Percentiles rank a stretch among this genome's conserved stretches.
These are phyloP conservation scores for Aspergillus flavus DNA, from an alignment of 2,329 filamentous ascomycete species.

Conservation along the genomic window DNA sequence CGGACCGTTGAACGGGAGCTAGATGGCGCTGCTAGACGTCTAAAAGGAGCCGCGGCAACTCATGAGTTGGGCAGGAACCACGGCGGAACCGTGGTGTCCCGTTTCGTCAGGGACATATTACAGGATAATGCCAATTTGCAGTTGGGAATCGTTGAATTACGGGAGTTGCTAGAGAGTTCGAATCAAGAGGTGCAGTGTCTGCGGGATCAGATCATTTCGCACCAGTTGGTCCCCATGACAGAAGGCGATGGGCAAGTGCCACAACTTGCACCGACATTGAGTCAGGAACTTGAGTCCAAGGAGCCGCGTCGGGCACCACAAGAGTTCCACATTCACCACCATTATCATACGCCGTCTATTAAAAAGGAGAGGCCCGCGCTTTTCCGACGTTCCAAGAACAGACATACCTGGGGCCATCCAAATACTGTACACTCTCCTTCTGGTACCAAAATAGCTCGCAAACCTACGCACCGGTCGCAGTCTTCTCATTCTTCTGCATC, in stretches of 20 bases:
- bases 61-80: slow-evolving; percentile 65
- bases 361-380: slow-evolving; percentile 57
- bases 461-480: slow-evolving; percentile 39
- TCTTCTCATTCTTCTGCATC: slow-evolving; percentile 52
- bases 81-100: slow-evolving; percentile 75
- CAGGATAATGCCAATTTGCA: slow-evolving; percentile 95
- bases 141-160: slow-evolving; percentile 84
- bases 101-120: slow-evolving; percentile 93
- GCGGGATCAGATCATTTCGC: slow-evolving; percentile 76
- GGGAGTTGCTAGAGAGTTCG: slow-evolving; percentile 86
- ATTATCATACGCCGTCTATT: slow-evolving; percentile 76
- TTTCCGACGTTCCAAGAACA: slow-evolving; percentile 69
- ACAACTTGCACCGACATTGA: slow-evolving; percentile 58
- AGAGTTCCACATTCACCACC: slow-evolving; percentile 90
- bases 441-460: slow-evolving; percentile 29
- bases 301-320: slow-evolving; percentile 59
- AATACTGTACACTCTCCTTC: slow-evolving; percentile 44
- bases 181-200: slow-evolving; percentile 92
- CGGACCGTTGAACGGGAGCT: slow-evolving; percentile 81
- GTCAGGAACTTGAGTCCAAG: slow-evolving; percentile 68
- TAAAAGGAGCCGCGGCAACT: slow-evolving; percentile 78
- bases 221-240: slow-evolving; percentile 60
- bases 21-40: slow-evolving; percentile 73
- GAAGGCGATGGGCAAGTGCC: slow-evolving; percentile 26
- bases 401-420: slow-evolving; percentile 65